Evolutionary conservation across 78 protist species (phyloP).

Genomic region (Dictyostelium purpureum): DNA sequence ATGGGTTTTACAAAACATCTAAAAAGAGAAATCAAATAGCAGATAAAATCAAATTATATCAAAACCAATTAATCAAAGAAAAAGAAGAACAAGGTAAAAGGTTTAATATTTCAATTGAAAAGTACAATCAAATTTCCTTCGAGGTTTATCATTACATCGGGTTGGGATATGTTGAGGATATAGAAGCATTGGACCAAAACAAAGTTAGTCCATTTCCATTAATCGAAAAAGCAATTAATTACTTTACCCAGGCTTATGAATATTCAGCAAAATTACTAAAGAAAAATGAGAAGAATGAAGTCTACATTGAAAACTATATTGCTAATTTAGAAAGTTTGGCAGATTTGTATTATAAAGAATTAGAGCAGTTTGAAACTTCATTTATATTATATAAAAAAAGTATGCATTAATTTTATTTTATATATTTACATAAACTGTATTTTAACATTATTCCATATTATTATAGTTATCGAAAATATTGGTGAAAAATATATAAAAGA

Average conservation of each 20-base stretch:
- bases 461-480: neutral
- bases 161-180: too few species aligned
- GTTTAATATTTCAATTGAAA: too few species aligned
- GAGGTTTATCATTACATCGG: too few species aligned
- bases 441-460: neutral
- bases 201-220: neutral
- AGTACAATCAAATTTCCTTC: too few species aligned
- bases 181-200: too few species aligned
- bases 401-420: neutral
- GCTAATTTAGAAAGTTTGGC: neutral
- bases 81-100: too few species aligned
- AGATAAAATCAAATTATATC: too few species aligned
- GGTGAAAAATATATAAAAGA: neutral
- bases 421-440: neutral
- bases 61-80: too few species aligned
- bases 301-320: neutral
- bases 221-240: neutral
- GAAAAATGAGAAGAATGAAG: neutral
- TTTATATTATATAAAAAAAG: neutral
- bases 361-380: neutral
- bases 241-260: neutral
- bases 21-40: too few species aligned
- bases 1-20: too few species aligned
- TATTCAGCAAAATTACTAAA: neutral
- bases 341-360: neutral